These are phyloP conservation scores for Hymenoscyphus linearis DNA, from an alignment of 2,329 filamentous ascomycete genomes.

Conservation along the genomic window DNA sequence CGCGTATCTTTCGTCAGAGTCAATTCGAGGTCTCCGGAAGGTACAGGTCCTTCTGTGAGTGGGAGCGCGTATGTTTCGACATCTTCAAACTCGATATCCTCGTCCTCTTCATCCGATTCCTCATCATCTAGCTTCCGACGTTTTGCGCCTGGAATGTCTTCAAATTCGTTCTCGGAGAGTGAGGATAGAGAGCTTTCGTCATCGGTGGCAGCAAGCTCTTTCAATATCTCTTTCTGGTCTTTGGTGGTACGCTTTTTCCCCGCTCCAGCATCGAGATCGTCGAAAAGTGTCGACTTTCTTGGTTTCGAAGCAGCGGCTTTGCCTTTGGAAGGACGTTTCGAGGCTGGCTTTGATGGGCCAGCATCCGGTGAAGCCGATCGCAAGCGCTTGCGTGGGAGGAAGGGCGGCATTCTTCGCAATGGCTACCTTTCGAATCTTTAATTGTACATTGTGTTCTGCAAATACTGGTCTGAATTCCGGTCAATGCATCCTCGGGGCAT, in stretches of 20 bases:
- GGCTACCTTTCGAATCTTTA: neutral
- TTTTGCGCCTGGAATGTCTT: constrained; percentile 42
- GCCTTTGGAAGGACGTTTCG: constrained; percentile 26
- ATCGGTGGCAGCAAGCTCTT: constrained; percentile 41
- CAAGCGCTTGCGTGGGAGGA: constrained; percentile 61
- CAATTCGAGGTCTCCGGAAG: constrained; percentile 66
- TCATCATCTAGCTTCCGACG: constrained; percentile 36
- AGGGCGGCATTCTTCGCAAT: constrained; percentile 55
- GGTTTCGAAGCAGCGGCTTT: constrained; percentile 25
- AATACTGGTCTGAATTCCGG: neutral
- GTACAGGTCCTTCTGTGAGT: constrained; percentile 39
- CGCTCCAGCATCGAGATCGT: constrained; percentile 49
- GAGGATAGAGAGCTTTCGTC: constrained; percentile 33
- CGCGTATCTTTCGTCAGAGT: constrained; percentile 57
- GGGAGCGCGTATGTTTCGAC: constrained; percentile 39
- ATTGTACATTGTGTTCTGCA: constrained; percentile 6
- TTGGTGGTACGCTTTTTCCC: constrained; percentile 35
- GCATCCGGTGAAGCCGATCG: constrained; percentile 41
- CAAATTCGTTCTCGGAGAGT: constrained; percentile 48
- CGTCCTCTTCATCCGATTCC: constrained; percentile 42
- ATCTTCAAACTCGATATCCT: constrained; percentile 59
- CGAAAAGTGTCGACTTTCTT: constrained; percentile 55
- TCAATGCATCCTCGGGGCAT: neutral
- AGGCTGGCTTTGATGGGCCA: constrained; percentile 19
- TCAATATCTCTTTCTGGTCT: constrained; percentile 39